phyloP scores from a whole-genome alignment of 768 basidiomycete species.

The Favolaschia claudopus region DNA sequence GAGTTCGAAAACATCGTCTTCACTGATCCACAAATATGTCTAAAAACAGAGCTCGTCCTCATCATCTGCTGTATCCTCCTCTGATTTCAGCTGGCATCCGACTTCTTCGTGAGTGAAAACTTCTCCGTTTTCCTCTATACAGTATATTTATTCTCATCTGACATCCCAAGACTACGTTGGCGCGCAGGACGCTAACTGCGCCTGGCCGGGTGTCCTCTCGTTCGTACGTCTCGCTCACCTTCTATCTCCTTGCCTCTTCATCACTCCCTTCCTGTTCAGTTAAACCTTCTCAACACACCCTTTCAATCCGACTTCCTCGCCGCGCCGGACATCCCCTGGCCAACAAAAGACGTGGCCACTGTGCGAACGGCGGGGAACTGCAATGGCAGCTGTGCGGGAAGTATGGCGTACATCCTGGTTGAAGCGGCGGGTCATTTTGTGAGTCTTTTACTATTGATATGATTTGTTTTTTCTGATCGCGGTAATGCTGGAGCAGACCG shows the following conservation, averaged over 20 bases:
- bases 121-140: neutral
- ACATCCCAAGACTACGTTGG: constrained; percentile 35
- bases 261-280: neutral
- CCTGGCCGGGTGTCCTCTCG: constrained; percentile 35
- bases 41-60: constrained; percentile 3
- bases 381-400: constrained; percentile 38
- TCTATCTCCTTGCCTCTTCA: neutral
- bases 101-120: constrained; percentile 29
- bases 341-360: constrained; percentile 25
- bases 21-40: neutral
- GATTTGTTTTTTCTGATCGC: no score
- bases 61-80: constrained; percentile 30
- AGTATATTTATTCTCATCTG: neutral
- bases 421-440: constrained; percentile 42
- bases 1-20: no score
- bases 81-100: constrained; percentile 33
- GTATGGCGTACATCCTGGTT: constrained; percentile 37
- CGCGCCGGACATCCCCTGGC: constrained; percentile 37
- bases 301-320: constrained; percentile 33
- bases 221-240: constrained; percentile 25
- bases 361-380: constrained; percentile 35
- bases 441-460: neutral
- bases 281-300: constrained; percentile 31
- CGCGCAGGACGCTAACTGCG: constrained; percentile 34
- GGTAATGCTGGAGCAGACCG: neutral